Conservation (phyloP, 1,284 basidiomycete genomes). For the Chondrostereum purpureum region DNA sequence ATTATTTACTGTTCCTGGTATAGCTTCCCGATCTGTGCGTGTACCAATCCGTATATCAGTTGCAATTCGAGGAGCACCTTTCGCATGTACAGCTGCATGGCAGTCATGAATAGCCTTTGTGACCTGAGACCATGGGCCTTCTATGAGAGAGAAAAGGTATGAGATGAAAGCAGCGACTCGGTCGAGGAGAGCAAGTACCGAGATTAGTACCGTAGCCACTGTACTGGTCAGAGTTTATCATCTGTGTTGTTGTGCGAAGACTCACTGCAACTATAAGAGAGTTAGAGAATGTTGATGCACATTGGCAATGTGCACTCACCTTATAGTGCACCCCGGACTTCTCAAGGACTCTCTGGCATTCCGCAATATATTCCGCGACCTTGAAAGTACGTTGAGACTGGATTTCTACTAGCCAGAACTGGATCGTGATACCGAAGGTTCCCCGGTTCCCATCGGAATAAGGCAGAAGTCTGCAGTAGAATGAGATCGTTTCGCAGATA, state of each 20-base stretch:
- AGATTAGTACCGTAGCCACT: constrained; percentile 90
- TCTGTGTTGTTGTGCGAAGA: constrained; percentile 7
- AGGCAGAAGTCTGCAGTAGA: constrained; percentile 67
- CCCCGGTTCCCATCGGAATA: constrained; percentile 70
- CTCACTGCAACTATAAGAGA: constrained; percentile 73
- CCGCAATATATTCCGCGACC: constrained; percentile 69
- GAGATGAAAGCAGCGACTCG: constrained; percentile 6
- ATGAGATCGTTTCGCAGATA: constrained; percentile 3
- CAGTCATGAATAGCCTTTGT: constrained; percentile 79
- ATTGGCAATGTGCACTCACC: constrained; percentile 34
- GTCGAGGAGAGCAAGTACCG: constrained; percentile 35
- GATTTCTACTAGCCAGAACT: neutral
- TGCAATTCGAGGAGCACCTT: constrained; percentile 66
- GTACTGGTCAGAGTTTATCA: constrained; percentile 7
- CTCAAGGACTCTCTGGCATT: constrained; percentile 77
- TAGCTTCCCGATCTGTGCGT: constrained; percentile 64
- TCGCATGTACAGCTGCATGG: constrained; percentile 80
- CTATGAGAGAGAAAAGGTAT: constrained; percentile 29
- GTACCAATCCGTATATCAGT: constrained; percentile 94
- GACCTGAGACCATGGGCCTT: constrained; percentile 83
- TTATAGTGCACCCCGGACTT: constrained; percentile 78
- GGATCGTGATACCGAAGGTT: constrained; percentile 49
- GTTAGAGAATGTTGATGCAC: constrained; percentile 4
- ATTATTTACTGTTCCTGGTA: constrained; percentile 66
- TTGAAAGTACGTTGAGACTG: constrained; percentile 21